Base-by-base conservation (phyloP, 768 basidiomycete species). In the Macrolepiota dolichaula region DNA sequence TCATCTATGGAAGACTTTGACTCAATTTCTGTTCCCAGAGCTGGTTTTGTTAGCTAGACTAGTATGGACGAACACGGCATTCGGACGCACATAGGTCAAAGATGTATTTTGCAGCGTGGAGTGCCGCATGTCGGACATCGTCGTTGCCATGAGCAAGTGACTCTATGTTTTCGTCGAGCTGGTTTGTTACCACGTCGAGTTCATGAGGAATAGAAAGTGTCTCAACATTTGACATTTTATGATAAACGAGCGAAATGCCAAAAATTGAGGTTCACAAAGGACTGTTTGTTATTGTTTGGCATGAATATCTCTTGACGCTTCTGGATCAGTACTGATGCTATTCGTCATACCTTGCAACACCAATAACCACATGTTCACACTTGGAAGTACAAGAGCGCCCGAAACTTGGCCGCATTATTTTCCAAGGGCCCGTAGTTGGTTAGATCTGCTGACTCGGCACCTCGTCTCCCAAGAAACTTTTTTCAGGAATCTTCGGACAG, bases 61-160 rank as follows among this genome's bases (percentile, higher is more conserved):
- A 55, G 40, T 27, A 22, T 7, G 46, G 24, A 37, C 51, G 12
- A 52, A 38, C 35, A 63, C 55, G 51, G 17, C 24, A 10, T 37
- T 35, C 29, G 42, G 38, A 70, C 86, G 63, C 70, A 92, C 91
- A 88, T 54, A 87, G 74, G 71, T 93, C 89, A 65, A 92, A 94
- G 13, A 91, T 72, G 68, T 81, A 84, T 75, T 92, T 90, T 22
- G 87, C 74, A n/a, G 90, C 89, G 56, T 76, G 71, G 27, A 94
- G 74, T 17, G 90, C 86, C 53, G 84, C 81, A 55, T 72, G 69
- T 46, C 81, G 80, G 29, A 91, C 77, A 44, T 82, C 81, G 50
- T 73, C 65, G 70, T 75, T 84, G 49, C 86, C 84, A 10, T 72
- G 68, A n/a, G 82, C 81, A 62, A 92, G 73, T 7, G 73, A 75